phyloP scores from a whole-genome alignment of 805 yeast genomes.

The Kodamaea kakaduensis region DNA sequence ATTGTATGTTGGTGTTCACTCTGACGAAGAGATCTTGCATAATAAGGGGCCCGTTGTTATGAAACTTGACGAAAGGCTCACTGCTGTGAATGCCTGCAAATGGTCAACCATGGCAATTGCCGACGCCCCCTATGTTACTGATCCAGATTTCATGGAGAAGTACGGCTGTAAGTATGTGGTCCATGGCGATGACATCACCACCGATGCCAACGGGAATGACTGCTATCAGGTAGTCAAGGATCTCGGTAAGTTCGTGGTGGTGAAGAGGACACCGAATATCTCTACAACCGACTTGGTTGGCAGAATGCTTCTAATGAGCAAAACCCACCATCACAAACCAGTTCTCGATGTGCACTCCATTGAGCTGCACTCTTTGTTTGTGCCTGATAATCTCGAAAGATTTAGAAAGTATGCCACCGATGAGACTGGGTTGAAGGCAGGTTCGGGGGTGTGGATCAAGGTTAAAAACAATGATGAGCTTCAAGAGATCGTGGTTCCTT shows the following conservation, averaged over 20 bases:
- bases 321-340: constrained; percentile 50
- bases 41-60: constrained; percentile 96
- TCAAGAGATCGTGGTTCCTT: constrained; percentile 34
- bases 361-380: constrained; percentile 24
- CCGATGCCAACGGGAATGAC: constrained; percentile 93
- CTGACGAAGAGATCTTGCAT: constrained; percentile 75
- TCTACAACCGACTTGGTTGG: constrained; percentile 94
- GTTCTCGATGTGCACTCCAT: constrained; percentile 22
- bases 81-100: constrained; percentile 85
- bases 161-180: constrained; percentile 86
- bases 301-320: constrained; percentile 66
- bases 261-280: constrained; percentile 89
- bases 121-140: constrained; percentile 91
- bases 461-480: constrained; percentile 24
- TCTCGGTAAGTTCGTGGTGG: constrained; percentile 82
- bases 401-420: constrained; percentile 59
- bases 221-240: constrained; percentile 84
- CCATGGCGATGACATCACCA: constrained; percentile 96
- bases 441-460: constrained; percentile 54
- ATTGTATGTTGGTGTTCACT: constrained; percentile 84
- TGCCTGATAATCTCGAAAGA: constrained; percentile 35
- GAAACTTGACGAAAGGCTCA: constrained; percentile 71
- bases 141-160: constrained; percentile 70
- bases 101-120: constrained; percentile 76
- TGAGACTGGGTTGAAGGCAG: constrained; percentile 52